phyloP scores from a whole-genome alignment of 2,329 filamentous ascomycete species.

The Colletotrichum tropicicola region DNA sequence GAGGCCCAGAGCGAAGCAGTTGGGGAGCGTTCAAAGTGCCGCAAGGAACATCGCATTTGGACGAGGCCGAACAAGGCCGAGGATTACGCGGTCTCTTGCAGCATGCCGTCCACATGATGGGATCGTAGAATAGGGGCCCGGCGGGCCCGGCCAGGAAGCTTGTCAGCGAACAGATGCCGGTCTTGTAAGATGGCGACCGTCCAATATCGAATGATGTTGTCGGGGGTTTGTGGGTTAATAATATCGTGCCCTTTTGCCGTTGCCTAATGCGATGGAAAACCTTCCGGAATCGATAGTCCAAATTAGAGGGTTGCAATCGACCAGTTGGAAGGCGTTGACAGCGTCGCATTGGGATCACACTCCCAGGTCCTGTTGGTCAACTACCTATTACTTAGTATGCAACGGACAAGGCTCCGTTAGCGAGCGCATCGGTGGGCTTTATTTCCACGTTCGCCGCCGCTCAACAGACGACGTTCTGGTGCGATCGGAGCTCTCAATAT shows the following conservation, averaged over 20 bases:
- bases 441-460: too few species aligned
- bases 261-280: neutral
- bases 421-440: slow-evolving; percentile 23
- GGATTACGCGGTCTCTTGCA: slow-evolving; percentile 9
- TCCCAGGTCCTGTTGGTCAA: too few species aligned
- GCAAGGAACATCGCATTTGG: neutral
- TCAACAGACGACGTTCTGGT: too few species aligned
- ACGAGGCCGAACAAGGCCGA: neutral
- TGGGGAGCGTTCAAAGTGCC: neutral
- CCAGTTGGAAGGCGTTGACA: slow-evolving; percentile 5
- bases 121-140: slow-evolving; percentile 4
- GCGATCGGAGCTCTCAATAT: too few species aligned
- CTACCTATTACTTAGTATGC: too few species aligned
- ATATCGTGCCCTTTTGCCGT: neutral
- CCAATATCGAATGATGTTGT: slow-evolving; percentile 1
- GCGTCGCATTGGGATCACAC: too few species aligned
- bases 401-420: slow-evolving; percentile 1
- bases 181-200: neutral
- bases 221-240: neutral
- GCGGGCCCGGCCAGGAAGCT: slow-evolving; percentile 1
- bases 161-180: slow-evolving; percentile 2
- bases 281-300: neutral
- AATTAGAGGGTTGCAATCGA: slow-evolving; percentile 6
- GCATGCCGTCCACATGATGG: neutral
- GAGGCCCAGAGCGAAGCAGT: too few species aligned